Percentiles rank a stretch among this genome's conserved stretches.
Evolutionary conservation across 2,329 filamentous ascomycete species (phyloP).

Genomic region (Fusarium illudens): DNA sequence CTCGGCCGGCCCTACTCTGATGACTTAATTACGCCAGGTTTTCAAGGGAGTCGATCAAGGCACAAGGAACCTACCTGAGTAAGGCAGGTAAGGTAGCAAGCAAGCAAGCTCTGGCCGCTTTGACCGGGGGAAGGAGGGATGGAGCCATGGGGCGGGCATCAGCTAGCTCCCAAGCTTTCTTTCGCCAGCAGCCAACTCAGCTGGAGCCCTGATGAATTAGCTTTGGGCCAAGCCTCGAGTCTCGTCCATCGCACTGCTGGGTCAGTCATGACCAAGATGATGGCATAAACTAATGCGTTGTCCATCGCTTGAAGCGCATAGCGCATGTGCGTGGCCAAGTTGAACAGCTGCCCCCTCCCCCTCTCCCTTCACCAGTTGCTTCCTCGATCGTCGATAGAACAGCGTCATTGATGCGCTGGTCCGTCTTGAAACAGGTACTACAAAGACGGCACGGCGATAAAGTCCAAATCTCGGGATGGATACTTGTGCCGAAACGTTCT

Average conservation of each 20-base stretch:
- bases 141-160: constrained; percentile 1
- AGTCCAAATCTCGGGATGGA: neutral
- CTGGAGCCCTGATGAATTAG: neutral
- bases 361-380: neutral
- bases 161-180: constrained; percentile 2
- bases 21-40: constrained; percentile 28
- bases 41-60: constrained; percentile 21
- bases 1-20: constrained; percentile 16
- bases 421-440: constrained; percentile 1
- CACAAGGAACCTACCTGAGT: neutral
- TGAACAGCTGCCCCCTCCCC: neutral
- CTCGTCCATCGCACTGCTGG: neutral
- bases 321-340: neutral
- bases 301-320: neutral
- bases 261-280: neutral
- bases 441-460: neutral
- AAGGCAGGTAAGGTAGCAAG: constrained; percentile 4
- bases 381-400: neutral
- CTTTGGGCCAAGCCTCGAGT: neutral
- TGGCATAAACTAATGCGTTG: neutral
- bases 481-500: constrained; percentile 8
- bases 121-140: constrained; percentile 5
- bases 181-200: neutral
- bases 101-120: constrained; percentile 12
- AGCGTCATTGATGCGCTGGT: neutral